Evolutionary conservation across 805 yeast genomes (phyloP).

Genomic region (Hanseniaspora vineae): DNA sequence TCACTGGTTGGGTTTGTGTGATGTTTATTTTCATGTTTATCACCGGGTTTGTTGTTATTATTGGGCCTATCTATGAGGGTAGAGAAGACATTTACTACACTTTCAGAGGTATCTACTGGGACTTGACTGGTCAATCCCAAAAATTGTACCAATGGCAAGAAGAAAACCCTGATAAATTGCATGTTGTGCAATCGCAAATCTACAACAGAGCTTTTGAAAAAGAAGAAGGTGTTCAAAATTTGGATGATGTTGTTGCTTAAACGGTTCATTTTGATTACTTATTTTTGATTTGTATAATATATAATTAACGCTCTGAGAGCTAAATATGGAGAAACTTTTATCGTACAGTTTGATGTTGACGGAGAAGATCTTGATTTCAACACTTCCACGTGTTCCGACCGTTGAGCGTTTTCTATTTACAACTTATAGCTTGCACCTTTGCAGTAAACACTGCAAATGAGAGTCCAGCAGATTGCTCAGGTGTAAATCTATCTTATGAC

Average conservation of each 20-base stretch:
- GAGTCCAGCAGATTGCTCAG: no score
- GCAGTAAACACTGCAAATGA: no score
- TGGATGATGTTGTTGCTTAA: slow-evolving; percentile 2
- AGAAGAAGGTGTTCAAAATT: background rate
- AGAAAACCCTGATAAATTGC: slow-evolving; percentile 59
- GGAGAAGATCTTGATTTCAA: no score
- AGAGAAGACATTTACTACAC: slow-evolving; percentile 52
- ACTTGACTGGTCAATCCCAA: slow-evolving; percentile 57
- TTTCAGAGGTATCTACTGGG: slow-evolving; percentile 76
- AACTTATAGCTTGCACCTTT: no score
- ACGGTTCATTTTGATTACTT: background rate
- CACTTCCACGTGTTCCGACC: no score
- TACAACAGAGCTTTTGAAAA: slow-evolving; percentile 20
- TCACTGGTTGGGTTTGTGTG: slow-evolving; percentile 83
- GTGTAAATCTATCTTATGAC: no score
- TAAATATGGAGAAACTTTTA: no score
- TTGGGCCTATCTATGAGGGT: slow-evolving; percentile 68
- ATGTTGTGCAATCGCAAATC: slow-evolving; percentile 58
- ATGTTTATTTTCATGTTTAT: slow-evolving; percentile 72
- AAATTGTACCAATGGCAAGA: slow-evolving; percentile 69
- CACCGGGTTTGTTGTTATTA: slow-evolving; percentile 46
- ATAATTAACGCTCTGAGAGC: no score
- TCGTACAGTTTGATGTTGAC: no score
- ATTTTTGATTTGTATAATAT: background rate
- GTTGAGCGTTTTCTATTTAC: no score